phyloP scores from a whole-genome alignment of 441 rosid genomes.

The Aleurites moluccanus region DNA sequence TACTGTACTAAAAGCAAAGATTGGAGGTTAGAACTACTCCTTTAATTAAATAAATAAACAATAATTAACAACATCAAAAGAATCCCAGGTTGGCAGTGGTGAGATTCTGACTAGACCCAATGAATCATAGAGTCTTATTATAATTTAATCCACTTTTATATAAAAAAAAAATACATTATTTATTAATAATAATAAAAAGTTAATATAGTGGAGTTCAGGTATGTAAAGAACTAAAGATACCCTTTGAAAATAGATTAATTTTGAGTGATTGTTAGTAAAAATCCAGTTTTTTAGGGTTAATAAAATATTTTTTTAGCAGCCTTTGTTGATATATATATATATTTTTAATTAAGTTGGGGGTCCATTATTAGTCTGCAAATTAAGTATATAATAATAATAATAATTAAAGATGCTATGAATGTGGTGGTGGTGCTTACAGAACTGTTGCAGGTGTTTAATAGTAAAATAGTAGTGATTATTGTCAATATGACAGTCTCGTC shows the following conservation, averaged over 20 bases:
- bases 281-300: slow-evolving; percentile 30
- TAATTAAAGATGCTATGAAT: slow-evolving; percentile 46
- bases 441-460: slow-evolving; percentile 11
- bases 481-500: slow-evolving; percentile 44
- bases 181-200: slow-evolving; percentile 9
- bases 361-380: slow-evolving; percentile 46
- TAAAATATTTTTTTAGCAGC: slow-evolving; percentile 38
- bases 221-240: slow-evolving; percentile 40
- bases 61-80: slow-evolving; percentile 33
- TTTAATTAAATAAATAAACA: slow-evolving; percentile 7
- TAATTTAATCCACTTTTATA: slow-evolving; percentile 27
- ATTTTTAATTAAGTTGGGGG: slow-evolving; percentile 18
- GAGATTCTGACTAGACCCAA: slow-evolving; percentile 61
- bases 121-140: slow-evolving; percentile 37
- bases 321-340: slow-evolving; percentile 3
- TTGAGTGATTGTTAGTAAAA: slow-evolving; percentile 29
- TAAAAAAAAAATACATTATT: background rate
- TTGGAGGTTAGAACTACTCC: slow-evolving; percentile 40
- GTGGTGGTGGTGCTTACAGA: slow-evolving; percentile 29
- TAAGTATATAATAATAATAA: slow-evolving; percentile 11
- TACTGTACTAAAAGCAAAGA: slow-evolving; percentile 13
- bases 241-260: slow-evolving; percentile 16
- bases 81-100: slow-evolving; percentile 64
- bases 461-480: slow-evolving; percentile 2
- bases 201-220: slow-evolving; percentile 48